These are phyloP conservation scores for Hibiscus syriacus DNA, from an alignment of 345 rosid genomes.

Conservation along the genomic window DNA sequence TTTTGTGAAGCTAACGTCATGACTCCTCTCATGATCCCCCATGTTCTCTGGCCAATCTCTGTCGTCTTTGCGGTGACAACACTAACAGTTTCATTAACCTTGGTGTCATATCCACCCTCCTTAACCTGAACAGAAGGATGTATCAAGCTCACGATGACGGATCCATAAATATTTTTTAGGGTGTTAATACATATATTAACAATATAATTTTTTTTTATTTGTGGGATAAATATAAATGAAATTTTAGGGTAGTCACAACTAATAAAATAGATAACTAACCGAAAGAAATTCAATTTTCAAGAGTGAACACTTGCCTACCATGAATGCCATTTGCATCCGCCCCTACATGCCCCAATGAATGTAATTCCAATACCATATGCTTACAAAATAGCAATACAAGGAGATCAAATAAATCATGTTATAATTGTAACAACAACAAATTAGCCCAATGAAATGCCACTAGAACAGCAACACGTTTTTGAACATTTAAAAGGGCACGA, in stretches of 20 bases:
- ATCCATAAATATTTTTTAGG: no score
- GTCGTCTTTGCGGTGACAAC: neutral
- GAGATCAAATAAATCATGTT: neutral
- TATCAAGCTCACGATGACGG: no score
- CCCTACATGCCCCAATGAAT: neutral
- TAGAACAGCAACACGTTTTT: no score
- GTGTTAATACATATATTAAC: no score
- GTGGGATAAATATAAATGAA: no score
- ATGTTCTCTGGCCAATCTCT: neutral
- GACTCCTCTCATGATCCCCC: neutral
- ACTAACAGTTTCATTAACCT: neutral
- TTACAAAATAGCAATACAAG: neutral
- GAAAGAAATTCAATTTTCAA: no score
- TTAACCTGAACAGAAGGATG: neutral
- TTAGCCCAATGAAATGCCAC: neutral
- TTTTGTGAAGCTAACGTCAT: neutral
- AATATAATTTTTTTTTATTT: no score
- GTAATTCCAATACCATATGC: neutral
- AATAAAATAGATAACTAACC: no score
- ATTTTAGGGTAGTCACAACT: no score
- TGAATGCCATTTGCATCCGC: no score
- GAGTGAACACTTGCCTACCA: no score
- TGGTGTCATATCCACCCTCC: neutral
- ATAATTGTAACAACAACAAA: neutral
- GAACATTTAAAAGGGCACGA: no score